These are phyloP conservation scores for Colletotrichum caudatum DNA, from an alignment of 2,329 filamentous ascomycete species.

Conservation along the genomic window DNA sequence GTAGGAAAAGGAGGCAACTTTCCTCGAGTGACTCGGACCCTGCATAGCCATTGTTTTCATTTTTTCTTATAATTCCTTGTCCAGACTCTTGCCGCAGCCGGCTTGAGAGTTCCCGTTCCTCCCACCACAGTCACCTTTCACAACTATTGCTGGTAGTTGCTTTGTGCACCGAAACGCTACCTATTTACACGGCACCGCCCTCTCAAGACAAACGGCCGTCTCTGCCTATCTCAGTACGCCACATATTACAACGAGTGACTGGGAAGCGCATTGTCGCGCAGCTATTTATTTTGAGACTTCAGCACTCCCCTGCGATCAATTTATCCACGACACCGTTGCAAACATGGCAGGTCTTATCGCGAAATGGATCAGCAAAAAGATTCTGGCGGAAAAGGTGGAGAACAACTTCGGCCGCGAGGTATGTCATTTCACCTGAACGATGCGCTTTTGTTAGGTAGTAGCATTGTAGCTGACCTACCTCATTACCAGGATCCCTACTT, in stretches of 20 bases:
- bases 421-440: constrained; percentile 1
- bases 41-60: constrained; percentile 15
- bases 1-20: constrained; percentile 21
- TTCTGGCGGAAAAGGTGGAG: constrained; percentile 66
- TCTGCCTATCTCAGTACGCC: neutral
- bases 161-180: constrained; percentile 1
- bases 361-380: constrained; percentile 67
- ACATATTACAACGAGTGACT: constrained; percentile 3
- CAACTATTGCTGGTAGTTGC: neutral
- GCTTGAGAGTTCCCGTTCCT: constrained; percentile 10
- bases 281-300: neutral
- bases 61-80: constrained; percentile 24
- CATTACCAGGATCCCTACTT: constrained; percentile 85
- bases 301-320: constrained; percentile 33
- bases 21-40: constrained; percentile 18
- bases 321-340: constrained; percentile 31
- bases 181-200: neutral
- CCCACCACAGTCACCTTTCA: neutral
- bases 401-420: constrained; percentile 72
- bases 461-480: constrained; percentile 46
- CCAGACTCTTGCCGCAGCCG: neutral
- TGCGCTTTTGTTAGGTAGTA: neutral
- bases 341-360: constrained; percentile 65
- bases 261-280: constrained; percentile 1
- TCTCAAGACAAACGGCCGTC: neutral